Evolutionary conservation across 805 yeast species (phyloP).

Genomic region (Teunomyces panamensis): DNA sequence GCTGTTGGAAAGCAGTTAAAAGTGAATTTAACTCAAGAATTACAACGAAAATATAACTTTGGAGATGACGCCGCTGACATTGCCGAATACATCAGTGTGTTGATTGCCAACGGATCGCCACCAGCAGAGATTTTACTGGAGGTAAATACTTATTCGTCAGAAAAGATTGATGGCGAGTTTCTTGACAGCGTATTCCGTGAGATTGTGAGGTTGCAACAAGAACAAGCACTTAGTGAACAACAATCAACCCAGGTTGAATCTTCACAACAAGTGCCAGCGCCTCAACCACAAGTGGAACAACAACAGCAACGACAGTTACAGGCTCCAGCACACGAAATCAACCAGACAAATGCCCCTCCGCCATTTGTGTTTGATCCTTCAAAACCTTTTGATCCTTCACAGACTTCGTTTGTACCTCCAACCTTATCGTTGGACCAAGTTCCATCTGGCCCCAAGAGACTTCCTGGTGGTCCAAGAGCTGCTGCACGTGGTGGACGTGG

Average conservation of each 20-base stretch:
- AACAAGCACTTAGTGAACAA: slow-evolving; percentile 10
- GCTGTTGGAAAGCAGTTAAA: slow-evolving; percentile 36
- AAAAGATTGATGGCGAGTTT: slow-evolving; percentile 55
- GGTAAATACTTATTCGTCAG: slow-evolving; percentile 58
- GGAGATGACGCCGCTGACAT: slow-evolving; percentile 51
- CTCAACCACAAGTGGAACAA: slow-evolving; percentile 6
- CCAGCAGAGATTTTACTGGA: slow-evolving; percentile 61
- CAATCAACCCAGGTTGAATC: slow-evolving; percentile 6
- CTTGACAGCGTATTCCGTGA: slow-evolving; percentile 58
- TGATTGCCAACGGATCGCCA: slow-evolving; percentile 65
- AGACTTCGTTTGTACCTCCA: background rate
- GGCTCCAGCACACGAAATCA: slow-evolving; percentile 1
- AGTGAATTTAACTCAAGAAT: slow-evolving; percentile 33
- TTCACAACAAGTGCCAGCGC: slow-evolving; percentile 8
- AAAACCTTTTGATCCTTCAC: slow-evolving; percentile 1
- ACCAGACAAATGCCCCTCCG: background rate
- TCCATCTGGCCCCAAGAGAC: slow-evolving; percentile 11
- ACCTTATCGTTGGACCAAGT: slow-evolving; percentile 3
- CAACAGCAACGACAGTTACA: slow-evolving; percentile 9
- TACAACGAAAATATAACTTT: slow-evolving; percentile 31
- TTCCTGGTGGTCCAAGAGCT: slow-evolving; percentile 3
- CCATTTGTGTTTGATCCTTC: slow-evolving; percentile 1
- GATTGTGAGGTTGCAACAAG: slow-evolving; percentile 36
- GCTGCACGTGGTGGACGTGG: slow-evolving; percentile 13
- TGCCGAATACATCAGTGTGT: slow-evolving; percentile 70